Evolutionary conservation across 2,329 filamentous ascomycete genomes (phyloP).

Genomic region (Cladophialophora immunda): DNA sequence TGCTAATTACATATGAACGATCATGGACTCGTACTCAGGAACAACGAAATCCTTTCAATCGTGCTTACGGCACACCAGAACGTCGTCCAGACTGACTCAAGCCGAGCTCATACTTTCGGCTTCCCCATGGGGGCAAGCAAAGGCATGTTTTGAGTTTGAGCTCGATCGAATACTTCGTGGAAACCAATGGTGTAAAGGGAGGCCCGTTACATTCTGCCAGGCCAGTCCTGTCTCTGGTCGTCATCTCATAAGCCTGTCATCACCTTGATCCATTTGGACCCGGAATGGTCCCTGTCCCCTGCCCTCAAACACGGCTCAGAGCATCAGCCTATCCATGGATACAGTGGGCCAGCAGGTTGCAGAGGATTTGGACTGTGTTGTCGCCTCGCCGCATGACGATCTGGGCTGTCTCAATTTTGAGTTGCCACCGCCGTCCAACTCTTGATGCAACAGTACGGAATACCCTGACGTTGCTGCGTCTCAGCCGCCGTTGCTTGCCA

Average conservation of each 20-base stretch:
- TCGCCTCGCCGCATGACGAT: not conserved
- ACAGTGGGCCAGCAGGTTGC: not conserved
- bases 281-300: not conserved
- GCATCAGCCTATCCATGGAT: not conserved
- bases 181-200: not conserved
- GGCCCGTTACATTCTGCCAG: not conserved
- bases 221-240: not conserved
- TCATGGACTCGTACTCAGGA: no score
- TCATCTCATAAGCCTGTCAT: not conserved
- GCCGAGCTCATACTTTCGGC: not conserved
- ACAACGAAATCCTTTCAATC: no score
- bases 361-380: not conserved
- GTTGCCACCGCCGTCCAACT: not conserved
- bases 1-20: no score
- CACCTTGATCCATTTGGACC: not conserved
- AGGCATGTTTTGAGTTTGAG: not conserved
- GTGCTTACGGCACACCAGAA: no score
- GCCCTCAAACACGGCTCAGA: not conserved
- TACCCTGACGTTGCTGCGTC: not conserved
- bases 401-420: not conserved
- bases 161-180: not conserved
- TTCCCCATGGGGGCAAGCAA: not conserved
- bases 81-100: no score
- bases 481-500: slow-evolving; percentile 20
- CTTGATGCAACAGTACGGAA: not conserved